Conservation (phyloP, 352 stramenopile genomes). For the Phytophthora tubulina region DNA sequence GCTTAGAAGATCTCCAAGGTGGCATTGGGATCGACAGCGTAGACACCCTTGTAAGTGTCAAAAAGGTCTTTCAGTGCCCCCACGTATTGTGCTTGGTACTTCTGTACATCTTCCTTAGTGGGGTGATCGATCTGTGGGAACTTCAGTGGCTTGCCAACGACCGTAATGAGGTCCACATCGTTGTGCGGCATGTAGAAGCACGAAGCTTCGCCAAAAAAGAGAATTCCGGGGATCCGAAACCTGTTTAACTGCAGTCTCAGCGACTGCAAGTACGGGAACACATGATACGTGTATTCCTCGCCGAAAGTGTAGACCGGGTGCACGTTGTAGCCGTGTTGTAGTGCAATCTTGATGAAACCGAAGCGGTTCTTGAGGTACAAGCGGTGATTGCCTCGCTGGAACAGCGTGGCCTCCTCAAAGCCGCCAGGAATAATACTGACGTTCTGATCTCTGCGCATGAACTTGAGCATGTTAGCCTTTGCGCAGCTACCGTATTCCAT, state of each 20-base stretch:
- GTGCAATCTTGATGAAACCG: conserved; percentile 94
- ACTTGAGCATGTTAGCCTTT: conserved; percentile 55
- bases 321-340: conserved; percentile 91
- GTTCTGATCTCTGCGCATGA: conserved; percentile 69
- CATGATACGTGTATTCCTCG: conserved; percentile 87
- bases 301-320: conserved; percentile 93
- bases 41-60: conserved; percentile 85
- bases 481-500: conserved; percentile 61
- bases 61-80: conserved; percentile 82
- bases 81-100: conserved; percentile 93
- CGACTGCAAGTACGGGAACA: conserved; percentile 81
- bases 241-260: conserved; percentile 83
- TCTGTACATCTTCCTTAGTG: conserved; percentile 87
- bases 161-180: conserved; percentile 84
- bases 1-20: conserved; percentile 64
- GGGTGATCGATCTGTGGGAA: conserved; percentile 90
- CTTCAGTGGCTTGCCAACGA: conserved; percentile 87
- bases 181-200: conserved; percentile 88
- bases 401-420: conserved; percentile 95
- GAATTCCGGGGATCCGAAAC: conserved; percentile 82
- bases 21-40: conserved; percentile 70
- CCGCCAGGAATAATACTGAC: conserved; percentile 91
- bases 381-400: conserved; percentile 76
- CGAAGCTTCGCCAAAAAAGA: conserved; percentile 73
- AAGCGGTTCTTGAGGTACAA: conserved; percentile 91